phyloP scores from a whole-genome alignment of 108 stramenopile genomes.

The Cafeteria roenbergensis region DNA sequence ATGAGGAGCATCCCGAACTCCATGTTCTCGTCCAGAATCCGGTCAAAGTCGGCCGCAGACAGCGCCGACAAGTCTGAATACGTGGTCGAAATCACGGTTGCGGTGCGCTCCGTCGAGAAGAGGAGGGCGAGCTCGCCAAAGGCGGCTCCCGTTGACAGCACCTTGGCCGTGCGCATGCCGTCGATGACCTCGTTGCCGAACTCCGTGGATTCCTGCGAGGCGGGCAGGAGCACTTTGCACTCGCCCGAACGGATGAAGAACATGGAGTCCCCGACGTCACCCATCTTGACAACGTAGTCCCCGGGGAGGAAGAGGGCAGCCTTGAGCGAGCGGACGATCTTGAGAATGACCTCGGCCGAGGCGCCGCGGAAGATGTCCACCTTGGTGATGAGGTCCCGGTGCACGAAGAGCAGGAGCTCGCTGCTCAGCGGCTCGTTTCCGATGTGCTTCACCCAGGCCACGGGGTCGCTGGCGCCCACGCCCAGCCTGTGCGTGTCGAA shows the following conservation, averaged over 20 bases:
- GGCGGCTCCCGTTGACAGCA: neutral
- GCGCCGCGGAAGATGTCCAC: neutral
- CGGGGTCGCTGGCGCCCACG: neutral
- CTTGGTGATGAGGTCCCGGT: neutral
- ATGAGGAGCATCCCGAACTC: no score
- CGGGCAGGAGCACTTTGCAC: neutral
- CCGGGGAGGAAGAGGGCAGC: neutral
- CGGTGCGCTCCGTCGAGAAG: neutral
- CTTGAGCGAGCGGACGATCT: neutral
- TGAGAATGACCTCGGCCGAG: neutral
- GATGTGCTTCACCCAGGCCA: neutral
- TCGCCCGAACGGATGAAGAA: neutral
- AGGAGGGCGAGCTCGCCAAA: neutral
- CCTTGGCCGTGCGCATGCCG: neutral
- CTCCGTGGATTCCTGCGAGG: neutral
- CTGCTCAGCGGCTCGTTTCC: neutral
- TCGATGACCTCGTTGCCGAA: neutral
- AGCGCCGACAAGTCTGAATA: neutral
- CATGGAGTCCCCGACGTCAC: neutral
- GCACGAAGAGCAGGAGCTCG: neutral
- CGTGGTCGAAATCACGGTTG: neutral
- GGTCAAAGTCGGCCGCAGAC: neutral
- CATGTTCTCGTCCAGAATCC: neutral
- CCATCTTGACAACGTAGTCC: neutral
- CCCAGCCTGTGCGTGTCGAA: neutral